Evolutionary conservation across 495 filamentous ascomycete genomes (phyloP), one percentile per base, ranked within the genome.

Genomic region (Aspergillus sparsus): DNA sequence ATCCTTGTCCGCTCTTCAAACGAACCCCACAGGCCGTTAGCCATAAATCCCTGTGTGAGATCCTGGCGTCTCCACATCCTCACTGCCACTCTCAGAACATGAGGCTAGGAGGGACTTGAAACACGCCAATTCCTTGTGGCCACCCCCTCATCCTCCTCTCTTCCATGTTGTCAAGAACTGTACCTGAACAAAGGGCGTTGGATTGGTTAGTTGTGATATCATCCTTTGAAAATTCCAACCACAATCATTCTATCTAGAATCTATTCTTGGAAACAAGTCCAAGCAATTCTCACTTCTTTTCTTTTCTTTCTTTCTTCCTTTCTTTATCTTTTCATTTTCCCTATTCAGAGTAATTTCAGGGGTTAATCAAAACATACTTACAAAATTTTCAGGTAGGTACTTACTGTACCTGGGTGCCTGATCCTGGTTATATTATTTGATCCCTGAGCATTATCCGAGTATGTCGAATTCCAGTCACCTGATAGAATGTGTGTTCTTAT

Each of bases 31-130:
- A 72, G 65, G 65, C 61, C 69, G 65, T 71, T 68, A 41, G 37
- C 36, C 53, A 36, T 64, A 53, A 62, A 74, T 73, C 71, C 72
- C 68, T 74, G 71, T 57, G 62, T 74, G 64, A 66, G 70, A 76
- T 74, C 74, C 74, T 73, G 61, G 63, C 41, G 35, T 54, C 63
- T 62, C 71, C 72, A 68, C 64, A 7, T 52, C 21, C 41, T 13
- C 45, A 58, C 59, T 33, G 58, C 58, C 53, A 50, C 36, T 65
- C 49, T 69, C 73, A 71, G 71, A 71, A 63, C 74, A 39, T 67
- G 60, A 55, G 42, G 53, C 72, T 73, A 75, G 65, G 57, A 54
- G 45, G 34, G 47, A 65, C 53, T 56, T 77, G 74, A 77, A 77
- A 77, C 74, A 66, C 64, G 61, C 63, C 58, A 62, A 34, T 42